Evolutionary conservation across 169 alveolate genomes (phyloP).

Genomic region (Plasmodium coatneyi): DNA sequence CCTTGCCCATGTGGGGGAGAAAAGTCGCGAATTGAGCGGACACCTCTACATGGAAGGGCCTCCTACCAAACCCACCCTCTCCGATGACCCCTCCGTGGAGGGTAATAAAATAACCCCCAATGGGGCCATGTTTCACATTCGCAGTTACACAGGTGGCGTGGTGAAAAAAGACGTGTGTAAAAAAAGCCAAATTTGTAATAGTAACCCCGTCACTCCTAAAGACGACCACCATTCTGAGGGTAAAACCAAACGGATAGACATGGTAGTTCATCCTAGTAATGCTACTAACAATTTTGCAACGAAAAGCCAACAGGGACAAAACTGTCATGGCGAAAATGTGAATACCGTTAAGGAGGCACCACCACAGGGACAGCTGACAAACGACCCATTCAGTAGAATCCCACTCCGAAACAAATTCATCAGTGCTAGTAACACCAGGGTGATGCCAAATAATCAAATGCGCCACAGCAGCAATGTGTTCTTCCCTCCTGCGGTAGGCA

Average conservation of each 20-base stretch:
- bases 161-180: not conserved
- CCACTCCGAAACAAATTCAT: not conserved
- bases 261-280: not conserved
- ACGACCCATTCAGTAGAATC: not conserved
- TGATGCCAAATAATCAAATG: not conserved
- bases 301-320: not conserved
- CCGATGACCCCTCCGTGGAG: not conserved
- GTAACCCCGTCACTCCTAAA: not conserved
- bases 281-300: not conserved
- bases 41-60: not conserved
- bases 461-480: not conserved
- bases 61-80: not conserved
- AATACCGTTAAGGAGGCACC: constrained; percentile 2
- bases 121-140: not conserved
- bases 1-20: not conserved
- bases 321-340: not conserved
- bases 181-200: not conserved
- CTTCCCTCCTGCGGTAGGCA: not conserved
- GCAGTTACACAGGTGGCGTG: not conserved
- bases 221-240: not conserved
- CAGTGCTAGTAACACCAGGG: not conserved
- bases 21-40: not conserved
- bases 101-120: not conserved
- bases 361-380: not conserved
- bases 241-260: not conserved